These are phyloP conservation scores for Microthyrium microscopicum DNA, from an alignment of 2,329 filamentous ascomycete genomes.

Conservation along the genomic window DNA sequence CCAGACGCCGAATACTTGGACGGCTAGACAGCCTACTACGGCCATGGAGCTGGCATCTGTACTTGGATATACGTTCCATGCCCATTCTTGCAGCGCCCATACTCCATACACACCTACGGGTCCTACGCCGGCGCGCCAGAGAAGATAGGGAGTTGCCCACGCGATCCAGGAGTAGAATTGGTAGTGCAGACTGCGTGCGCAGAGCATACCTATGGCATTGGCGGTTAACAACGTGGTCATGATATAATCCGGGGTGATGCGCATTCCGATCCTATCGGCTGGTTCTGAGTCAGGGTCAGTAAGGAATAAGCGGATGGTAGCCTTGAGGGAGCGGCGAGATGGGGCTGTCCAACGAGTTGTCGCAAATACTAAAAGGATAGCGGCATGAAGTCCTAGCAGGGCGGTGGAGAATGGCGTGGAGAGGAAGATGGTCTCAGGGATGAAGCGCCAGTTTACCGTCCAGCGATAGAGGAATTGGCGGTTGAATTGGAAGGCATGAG, in stretches of 20 bases:
- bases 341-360: slow-evolving; percentile 56
- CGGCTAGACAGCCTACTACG: slow-evolving; percentile 54
- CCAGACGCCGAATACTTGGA: slow-evolving; percentile 49
- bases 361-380: slow-evolving; percentile 51
- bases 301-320: slow-evolving; percentile 33
- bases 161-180: slow-evolving; percentile 88
- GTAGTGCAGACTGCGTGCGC: slow-evolving; percentile 79
- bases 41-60: slow-evolving; percentile 44
- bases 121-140: slow-evolving; percentile 61
- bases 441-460: slow-evolving; percentile 97
- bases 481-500: slow-evolving; percentile 76
- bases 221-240: slow-evolving; percentile 62
- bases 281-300: slow-evolving; percentile 26
- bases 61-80: slow-evolving; percentile 90
- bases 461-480: slow-evolving; percentile 89
- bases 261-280: no score
- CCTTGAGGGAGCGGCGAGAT: slow-evolving; percentile 38
- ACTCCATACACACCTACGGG: slow-evolving; percentile 49
- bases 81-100: slow-evolving; percentile 74
- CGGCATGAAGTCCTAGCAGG: slow-evolving; percentile 49
- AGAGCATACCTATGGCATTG: slow-evolving; percentile 65
- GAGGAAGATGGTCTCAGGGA: slow-evolving; percentile 70
- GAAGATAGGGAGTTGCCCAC: slow-evolving; percentile 73
- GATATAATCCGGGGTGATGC: slow-evolving; percentile 55
- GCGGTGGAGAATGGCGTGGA: slow-evolving; percentile 49